A percentile compares a stretch with the other conserved stretches of the same genome.
Evolutionary conservation across 176 grass and related monocot genomes (phyloP).

Genomic region (Hordeum marinum): DNA sequence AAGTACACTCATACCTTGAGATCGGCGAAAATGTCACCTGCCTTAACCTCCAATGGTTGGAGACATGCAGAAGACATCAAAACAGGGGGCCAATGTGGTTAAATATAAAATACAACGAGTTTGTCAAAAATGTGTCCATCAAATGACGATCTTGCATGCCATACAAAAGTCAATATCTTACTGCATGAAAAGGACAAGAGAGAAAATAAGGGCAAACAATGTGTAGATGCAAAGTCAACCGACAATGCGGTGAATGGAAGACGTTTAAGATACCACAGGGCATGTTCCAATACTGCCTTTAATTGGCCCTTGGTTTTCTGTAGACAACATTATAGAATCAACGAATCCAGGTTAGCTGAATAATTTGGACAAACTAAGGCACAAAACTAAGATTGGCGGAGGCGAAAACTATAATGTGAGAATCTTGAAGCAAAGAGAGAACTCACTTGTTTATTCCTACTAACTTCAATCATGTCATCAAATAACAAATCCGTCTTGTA

Average conservation of each 20-base stretch:
- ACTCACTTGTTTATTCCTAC: conserved; percentile 22
- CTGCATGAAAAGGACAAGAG: not conserved
- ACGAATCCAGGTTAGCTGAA: conserved; percentile 12
- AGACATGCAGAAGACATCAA: not conserved
- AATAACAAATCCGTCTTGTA: conserved; percentile 14
- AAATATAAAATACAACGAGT: not conserved
- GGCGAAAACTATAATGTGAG: conserved; percentile 9
- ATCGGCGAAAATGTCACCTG: not conserved
- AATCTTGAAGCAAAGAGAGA: conserved; percentile 27
- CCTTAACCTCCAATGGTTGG: conserved; percentile 18
- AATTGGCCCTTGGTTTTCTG: not conserved
- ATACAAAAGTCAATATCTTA: conserved; percentile 32
- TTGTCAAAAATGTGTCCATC: conserved; percentile 15
- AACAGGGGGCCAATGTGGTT: not conserved
- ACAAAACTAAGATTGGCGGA: conserved; percentile 30
- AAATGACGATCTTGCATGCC: not conserved
- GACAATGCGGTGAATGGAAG: conserved; percentile 77
- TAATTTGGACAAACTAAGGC: conserved; percentile 17
- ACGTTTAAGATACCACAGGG: conserved; percentile 34
- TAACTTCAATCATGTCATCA: conserved; percentile 8
- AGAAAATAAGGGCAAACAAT: not conserved
- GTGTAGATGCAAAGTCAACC: conserved; percentile 53
- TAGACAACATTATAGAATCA: conserved; percentile 33
- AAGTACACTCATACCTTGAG: not conserved
- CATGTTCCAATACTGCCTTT: not conserved